Conservation (phyloP, 1,139 yeast genomes). For the Kodamaea derodonti region DNA sequence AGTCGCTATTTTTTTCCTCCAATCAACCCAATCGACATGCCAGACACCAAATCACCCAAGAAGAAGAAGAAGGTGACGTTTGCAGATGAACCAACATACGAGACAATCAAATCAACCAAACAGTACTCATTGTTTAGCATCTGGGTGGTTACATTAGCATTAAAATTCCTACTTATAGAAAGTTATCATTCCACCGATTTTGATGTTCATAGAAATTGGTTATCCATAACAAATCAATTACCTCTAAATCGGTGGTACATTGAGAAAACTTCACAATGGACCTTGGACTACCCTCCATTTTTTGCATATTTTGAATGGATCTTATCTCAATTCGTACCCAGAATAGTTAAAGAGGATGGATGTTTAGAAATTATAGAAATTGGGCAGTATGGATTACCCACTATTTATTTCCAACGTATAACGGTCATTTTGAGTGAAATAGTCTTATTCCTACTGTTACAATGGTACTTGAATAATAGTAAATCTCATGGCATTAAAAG, state of each 20-base stretch:
- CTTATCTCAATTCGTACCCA: constrained; percentile 69
- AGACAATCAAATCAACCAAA: background rate
- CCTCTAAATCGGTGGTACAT: constrained; percentile 81
- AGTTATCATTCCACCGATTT: constrained; percentile 85
- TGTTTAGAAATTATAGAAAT: constrained; percentile 65
- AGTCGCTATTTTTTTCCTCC: too few relatives aligned
- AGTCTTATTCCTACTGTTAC: constrained; percentile 65
- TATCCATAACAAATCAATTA: constrained; percentile 79
- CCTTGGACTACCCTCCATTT: constrained; percentile 95
- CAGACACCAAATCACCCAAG: background rate
- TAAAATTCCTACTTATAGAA: constrained; percentile 33
- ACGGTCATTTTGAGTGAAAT: constrained; percentile 80
- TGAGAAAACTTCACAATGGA: constrained; percentile 88
- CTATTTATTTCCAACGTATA: constrained; percentile 73
- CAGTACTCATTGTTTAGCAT: constrained; percentile 24
- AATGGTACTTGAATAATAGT: constrained; percentile 62
- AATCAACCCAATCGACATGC: too few relatives aligned
- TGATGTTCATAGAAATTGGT: constrained; percentile 96
- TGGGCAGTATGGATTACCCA: constrained; percentile 72
- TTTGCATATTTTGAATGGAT: constrained; percentile 93
- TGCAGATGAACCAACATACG: background rate
- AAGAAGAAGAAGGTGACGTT: constrained; percentile 1
- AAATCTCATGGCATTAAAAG: constrained; percentile 20
- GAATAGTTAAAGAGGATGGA: constrained; percentile 63
- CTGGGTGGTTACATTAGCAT: constrained; percentile 37